Evolutionary conservation across 768 basidiomycete genomes (phyloP).

Genomic region (Xanthoconium stramineum): DNA sequence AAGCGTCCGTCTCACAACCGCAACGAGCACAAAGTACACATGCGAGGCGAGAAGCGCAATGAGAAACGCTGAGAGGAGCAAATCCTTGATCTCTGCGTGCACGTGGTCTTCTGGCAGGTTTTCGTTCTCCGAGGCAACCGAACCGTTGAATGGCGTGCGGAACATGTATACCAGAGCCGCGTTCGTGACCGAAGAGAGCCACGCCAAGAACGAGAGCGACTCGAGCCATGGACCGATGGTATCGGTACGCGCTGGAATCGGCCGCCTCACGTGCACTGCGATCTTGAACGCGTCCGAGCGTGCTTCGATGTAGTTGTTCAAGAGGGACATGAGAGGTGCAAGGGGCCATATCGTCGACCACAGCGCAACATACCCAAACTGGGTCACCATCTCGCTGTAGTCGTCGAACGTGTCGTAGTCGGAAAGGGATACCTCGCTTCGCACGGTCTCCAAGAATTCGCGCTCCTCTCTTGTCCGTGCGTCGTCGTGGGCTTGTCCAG

Average conservation of each 20-base stretch:
- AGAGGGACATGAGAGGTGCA: conserved; percentile 80
- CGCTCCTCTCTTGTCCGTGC: conserved; percentile 57
- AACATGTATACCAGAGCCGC: conserved; percentile 91
- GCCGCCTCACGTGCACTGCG: conserved; percentile 75
- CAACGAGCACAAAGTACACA: conserved; percentile 69
- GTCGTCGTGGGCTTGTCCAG: conserved; percentile 27
- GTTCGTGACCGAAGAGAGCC: conserved; percentile 87
- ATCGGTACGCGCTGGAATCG: conserved; percentile 83
- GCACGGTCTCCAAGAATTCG: conserved; percentile 74
- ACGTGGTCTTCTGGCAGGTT: conserved; percentile 14
- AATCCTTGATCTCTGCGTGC: conserved; percentile 41
- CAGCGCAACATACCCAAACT: conserved; percentile 89
- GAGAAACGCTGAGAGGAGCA: conserved; percentile 62
- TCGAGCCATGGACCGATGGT: conserved; percentile 96
- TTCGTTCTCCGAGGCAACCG: background rate
- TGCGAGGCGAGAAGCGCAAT: conserved; percentile 85
- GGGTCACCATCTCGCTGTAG: conserved; percentile 95
- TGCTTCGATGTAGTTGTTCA: conserved; percentile 92
- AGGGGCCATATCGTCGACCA: conserved; percentile 97
- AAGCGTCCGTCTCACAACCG: conserved; percentile 61
- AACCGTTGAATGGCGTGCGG: conserved; percentile 41
- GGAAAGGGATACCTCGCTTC: conserved; percentile 74
- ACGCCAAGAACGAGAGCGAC: conserved; percentile 80
- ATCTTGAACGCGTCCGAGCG: conserved; percentile 97
- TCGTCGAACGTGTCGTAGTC: conserved; percentile 81